Evolutionary conservation across 768 basidiomycete genomes (phyloP).

Genomic region (Royoungia palumana): DNA sequence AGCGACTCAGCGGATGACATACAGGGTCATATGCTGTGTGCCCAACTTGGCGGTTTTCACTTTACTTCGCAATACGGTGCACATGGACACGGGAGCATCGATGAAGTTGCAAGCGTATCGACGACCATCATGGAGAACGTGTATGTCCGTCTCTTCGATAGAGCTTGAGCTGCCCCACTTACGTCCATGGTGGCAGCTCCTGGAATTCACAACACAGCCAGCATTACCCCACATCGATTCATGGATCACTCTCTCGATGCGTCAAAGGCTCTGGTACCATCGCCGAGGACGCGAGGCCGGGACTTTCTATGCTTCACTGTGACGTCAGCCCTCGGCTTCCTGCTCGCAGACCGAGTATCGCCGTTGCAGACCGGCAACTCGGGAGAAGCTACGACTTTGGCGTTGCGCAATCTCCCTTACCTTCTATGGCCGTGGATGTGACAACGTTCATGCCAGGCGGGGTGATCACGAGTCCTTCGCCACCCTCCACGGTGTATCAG

Average conservation of each 20-base stretch:
- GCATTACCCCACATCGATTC: slow-evolving; percentile 25
- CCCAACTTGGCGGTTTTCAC: slow-evolving; percentile 25
- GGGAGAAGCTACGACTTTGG: slow-evolving; percentile 7
- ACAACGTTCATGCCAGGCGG: slow-evolving; percentile 12
- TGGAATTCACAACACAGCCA: slow-evolving; percentile 22
- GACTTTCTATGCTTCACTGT: slow-evolving; percentile 12
- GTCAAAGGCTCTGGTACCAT: slow-evolving; percentile 13
- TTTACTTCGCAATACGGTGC: slow-evolving; percentile 15
- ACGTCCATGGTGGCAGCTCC: slow-evolving; percentile 26
- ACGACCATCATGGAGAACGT: slow-evolving; percentile 27
- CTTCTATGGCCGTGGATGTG: slow-evolving; percentile 13
- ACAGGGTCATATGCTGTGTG: slow-evolving; percentile 23
- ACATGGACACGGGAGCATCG: slow-evolving; percentile 13
- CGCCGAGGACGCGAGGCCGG: slow-evolving; percentile 25
- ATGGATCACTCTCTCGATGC: slow-evolving; percentile 17
- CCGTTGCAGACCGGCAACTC: slow-evolving; percentile 8
- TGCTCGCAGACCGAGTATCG: slow-evolving; percentile 16
- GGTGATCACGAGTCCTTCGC: slow-evolving; percentile 19
- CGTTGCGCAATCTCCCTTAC: slow-evolving; percentile 6
- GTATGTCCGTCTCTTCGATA: slow-evolving; percentile 18
- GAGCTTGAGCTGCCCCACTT: slow-evolving; percentile 15
- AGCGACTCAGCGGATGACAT: slow-evolving; percentile 22
- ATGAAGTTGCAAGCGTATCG: slow-evolving; percentile 21
- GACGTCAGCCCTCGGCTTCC: slow-evolving; percentile 20
- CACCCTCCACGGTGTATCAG: slow-evolving; percentile 22